Evolutionary conservation across 441 rosid species (phyloP).

Genomic region (Dalechampia spathulata): DNA sequence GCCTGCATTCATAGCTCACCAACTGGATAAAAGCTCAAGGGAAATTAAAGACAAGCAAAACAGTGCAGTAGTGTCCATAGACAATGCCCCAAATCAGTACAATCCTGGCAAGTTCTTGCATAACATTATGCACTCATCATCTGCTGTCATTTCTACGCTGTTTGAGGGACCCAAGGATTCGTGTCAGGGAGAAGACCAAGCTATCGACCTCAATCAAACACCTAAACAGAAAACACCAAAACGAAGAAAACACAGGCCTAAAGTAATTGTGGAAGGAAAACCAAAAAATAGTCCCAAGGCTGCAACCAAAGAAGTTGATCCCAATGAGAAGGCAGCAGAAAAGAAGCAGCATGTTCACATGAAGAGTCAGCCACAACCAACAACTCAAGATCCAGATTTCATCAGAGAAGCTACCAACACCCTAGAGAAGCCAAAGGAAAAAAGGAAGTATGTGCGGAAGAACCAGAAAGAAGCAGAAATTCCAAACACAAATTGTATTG

Average conservation of each 20-base stretch:
- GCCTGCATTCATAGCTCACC: slow-evolving; percentile 3
- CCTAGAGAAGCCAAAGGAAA: slow-evolving; percentile 32
- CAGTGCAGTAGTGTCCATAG: slow-evolving; percentile 14
- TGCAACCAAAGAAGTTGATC: slow-evolving; percentile 3
- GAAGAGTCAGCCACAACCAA: slow-evolving; percentile 37
- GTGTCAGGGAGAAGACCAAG: slow-evolving; percentile 23
- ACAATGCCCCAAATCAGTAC: slow-evolving; percentile 19
- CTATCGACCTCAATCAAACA: slow-evolving; percentile 66
- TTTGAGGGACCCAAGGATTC: slow-evolving; percentile 28
- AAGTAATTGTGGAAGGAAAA: slow-evolving; percentile 66
- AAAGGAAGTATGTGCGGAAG: slow-evolving; percentile 52
- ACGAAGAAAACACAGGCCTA: slow-evolving; percentile 82
- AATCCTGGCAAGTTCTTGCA: slow-evolving; percentile 25
- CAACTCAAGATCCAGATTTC: slow-evolving; percentile 27
- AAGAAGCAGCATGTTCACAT: slow-evolving; percentile 64
- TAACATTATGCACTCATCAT: slow-evolving; percentile 36
- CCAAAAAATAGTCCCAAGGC: slow-evolving; percentile 44
- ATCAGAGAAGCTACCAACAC: slow-evolving; percentile 17
- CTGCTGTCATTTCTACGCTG: slow-evolving; percentile 32
- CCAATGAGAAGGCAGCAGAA: slow-evolving; percentile 24
- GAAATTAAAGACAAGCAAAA: slow-evolving; percentile 28
- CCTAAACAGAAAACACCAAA: slow-evolving; percentile 64
- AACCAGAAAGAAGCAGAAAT: slow-evolving; percentile 36
- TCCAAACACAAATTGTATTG: slow-evolving; percentile 25
- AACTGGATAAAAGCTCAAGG: slow-evolving; percentile 13